Evolutionary conservation across 768 basidiomycete genomes (phyloP), one percentile per base, ranked within the genome.

Genomic region (Trametes elegans): DNA sequence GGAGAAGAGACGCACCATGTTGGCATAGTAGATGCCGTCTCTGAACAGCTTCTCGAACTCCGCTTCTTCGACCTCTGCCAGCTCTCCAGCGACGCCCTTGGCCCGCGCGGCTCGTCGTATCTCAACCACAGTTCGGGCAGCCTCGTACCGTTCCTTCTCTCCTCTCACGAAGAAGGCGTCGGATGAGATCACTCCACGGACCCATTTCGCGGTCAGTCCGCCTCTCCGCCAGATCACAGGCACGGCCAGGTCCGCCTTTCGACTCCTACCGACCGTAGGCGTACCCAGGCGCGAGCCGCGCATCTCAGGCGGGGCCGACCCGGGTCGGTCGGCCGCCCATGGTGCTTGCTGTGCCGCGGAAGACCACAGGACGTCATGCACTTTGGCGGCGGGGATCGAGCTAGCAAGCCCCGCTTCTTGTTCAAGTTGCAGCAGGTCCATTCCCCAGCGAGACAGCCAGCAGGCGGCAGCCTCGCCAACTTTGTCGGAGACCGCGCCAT

Each of bases 401-500:
- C 35, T 19, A 16, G 26, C 34, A 19, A 11, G n/a, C 16, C 34
- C 57, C 38, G 9, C 59, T 36, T 69, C 70, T 60, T 84, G 79
- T 64, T 92, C 90, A 28, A 79, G 76, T 8, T 65, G 64, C n/a
- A 96, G 76, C 58, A 96, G 77, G 65, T 97, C 93, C 11, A 72
- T 67, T 0, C 85, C 90, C 94, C 94, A 98, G 39, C 90, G 77
- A 1, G 85, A 79, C 16, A 97, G 75, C 93, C 93, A 98, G 68
- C 88, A 91, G 2, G 82, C 81, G 61, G 87, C 87, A 0, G 91
- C 87, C 70, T 96, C 93, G 11, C 94, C 94, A 52, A 97, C 90
- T 73, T 92, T 95, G 70, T 93, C 84, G 0, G 89, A 89, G 9
- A 93, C 77, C n/a, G 82, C 78, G n/a, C 93, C 94, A 64, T 97